Percentiles rank a stretch among this genome's conserved stretches.
phyloP scores from a whole-genome alignment of 306 rosid genomes.

The Betula pendula region DNA sequence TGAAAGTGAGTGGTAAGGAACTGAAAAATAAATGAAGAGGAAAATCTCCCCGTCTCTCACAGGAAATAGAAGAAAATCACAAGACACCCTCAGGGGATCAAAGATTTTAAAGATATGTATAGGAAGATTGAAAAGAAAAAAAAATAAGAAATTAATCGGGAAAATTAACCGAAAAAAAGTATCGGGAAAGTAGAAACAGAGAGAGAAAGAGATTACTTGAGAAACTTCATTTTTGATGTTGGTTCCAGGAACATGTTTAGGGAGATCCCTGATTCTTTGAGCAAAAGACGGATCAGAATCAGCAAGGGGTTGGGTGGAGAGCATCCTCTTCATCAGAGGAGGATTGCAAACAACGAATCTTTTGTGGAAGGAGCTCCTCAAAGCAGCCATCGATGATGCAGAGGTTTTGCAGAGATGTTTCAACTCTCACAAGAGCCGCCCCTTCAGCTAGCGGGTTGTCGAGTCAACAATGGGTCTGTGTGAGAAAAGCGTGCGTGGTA shows the following conservation, averaged over 20 bases:
- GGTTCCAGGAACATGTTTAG: slow-evolving; percentile 80
- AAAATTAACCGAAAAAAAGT: too few species aligned
- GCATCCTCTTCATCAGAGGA: slow-evolving; percentile 20
- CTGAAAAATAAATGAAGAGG: too few species aligned
- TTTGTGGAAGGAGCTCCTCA: slow-evolving; percentile 42
- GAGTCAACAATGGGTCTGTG: too few species aligned
- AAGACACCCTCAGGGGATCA: background rate
- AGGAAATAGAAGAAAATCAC: background rate
- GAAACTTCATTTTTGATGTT: slow-evolving; percentile 65
- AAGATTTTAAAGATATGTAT: too few species aligned
- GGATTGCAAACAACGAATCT: slow-evolving; percentile 24
- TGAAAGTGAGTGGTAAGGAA: too few species aligned
- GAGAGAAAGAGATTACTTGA: slow-evolving; percentile 42
- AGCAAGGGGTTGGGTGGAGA: slow-evolving; percentile 44
- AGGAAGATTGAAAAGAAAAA: too few species aligned
- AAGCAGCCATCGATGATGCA: slow-evolving; percentile 53
- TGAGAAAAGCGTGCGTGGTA: too few species aligned
- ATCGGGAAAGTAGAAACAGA: background rate
- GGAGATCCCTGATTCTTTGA: slow-evolving; percentile 77
- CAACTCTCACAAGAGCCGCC: too few species aligned
- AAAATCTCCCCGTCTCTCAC: background rate
- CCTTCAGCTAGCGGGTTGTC: too few species aligned
- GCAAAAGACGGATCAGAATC: slow-evolving; percentile 52
- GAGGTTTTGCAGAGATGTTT: background rate
- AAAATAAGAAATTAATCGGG: background rate